These are phyloP conservation scores for Begonia peltatifolia DNA, from an alignment of 306 rosid species.

Conservation along the genomic window DNA sequence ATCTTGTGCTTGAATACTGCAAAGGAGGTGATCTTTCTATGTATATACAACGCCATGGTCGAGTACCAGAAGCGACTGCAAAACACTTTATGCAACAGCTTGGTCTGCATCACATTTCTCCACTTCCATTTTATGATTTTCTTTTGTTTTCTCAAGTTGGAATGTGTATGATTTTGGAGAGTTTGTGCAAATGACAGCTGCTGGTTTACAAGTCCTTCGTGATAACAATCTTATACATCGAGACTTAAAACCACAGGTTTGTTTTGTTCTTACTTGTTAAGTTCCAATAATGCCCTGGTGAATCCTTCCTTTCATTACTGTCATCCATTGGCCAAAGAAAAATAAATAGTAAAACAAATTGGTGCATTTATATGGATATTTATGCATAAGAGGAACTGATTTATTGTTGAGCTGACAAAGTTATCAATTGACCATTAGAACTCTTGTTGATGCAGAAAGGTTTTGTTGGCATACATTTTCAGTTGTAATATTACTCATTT, in stretches of 20 bases:
- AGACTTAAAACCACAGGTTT: slow-evolving; percentile 96
- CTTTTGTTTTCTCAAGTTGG: background rate
- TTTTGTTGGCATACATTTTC: slow-evolving; percentile 21
- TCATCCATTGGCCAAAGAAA: no score
- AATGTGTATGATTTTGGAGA: slow-evolving; percentile 2
- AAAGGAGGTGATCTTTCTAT: slow-evolving; percentile 92
- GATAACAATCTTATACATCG: slow-evolving; percentile 86
- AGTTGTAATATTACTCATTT: slow-evolving; percentile 26
- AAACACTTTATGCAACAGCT: slow-evolving; percentile 92
- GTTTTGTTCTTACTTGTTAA: slow-evolving; percentile 10
- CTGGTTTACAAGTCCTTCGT: slow-evolving; percentile 88
- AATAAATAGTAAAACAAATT: no score
- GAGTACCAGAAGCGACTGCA: slow-evolving; percentile 73
- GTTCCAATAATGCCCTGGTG: background rate
- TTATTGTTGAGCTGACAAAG: background rate
- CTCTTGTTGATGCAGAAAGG: slow-evolving; percentile 22
- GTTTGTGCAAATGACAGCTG: slow-evolving; percentile 44
- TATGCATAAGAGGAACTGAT: no score
- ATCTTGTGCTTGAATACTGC: slow-evolving; percentile 92
- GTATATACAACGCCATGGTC: slow-evolving; percentile 73
- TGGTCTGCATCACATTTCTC: slow-evolving; percentile 26
- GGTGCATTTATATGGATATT: no score
- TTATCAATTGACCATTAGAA: background rate
- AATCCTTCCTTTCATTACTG: no score
- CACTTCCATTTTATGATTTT: slow-evolving; percentile 1